phyloP scores from a whole-genome alignment of 139 green algal species.

The Auxenochlorella protothecoides region DNA sequence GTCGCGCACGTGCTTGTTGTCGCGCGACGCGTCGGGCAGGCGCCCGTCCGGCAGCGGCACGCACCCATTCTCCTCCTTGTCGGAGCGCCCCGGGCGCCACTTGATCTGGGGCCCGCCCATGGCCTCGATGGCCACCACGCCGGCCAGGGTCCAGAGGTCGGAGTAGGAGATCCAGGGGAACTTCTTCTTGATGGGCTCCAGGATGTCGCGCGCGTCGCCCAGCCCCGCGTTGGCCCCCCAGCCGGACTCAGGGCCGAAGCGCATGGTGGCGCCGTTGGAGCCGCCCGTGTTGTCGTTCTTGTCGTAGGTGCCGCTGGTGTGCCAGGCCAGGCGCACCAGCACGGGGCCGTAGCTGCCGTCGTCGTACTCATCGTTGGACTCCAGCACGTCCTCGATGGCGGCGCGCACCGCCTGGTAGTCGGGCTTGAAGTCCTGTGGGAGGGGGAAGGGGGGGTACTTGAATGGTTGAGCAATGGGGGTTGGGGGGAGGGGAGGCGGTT shows the following conservation, averaged over 20 bases:
- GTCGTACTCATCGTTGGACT: slow-evolving; percentile 60
- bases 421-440: slow-evolving; percentile 12
- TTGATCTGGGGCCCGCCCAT: slow-evolving; percentile 67
- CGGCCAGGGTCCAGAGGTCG: slow-evolving; percentile 82
- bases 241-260: slow-evolving; percentile 63
- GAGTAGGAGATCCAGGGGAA: slow-evolving; percentile 50
- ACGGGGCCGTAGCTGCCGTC: slow-evolving; percentile 68
- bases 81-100: slow-evolving; percentile 60
- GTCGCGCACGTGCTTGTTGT: slow-evolving; percentile 58
- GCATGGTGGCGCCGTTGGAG: slow-evolving; percentile 76
- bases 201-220: slow-evolving; percentile 46
- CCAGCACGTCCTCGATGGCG: slow-evolving; percentile 56
- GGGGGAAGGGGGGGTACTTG: not conserved
- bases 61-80: slow-evolving; percentile 27
- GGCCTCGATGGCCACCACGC: slow-evolving; percentile 63
- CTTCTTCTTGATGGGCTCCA: slow-evolving; percentile 78
- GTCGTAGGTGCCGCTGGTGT: slow-evolving; percentile 76
- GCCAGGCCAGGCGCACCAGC: slow-evolving; percentile 59
- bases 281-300: slow-evolving; percentile 64
- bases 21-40: slow-evolving; percentile 64
- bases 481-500: too few relatives aligned
- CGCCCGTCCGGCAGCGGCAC: slow-evolving; percentile 62
- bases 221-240: slow-evolving; percentile 80
- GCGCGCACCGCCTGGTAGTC: slow-evolving; percentile 63
- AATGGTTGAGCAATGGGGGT: too few relatives aligned